Evolutionary conservation across 352 stramenopile genomes (phyloP).

Genomic region (Phytophthora citricola): DNA sequence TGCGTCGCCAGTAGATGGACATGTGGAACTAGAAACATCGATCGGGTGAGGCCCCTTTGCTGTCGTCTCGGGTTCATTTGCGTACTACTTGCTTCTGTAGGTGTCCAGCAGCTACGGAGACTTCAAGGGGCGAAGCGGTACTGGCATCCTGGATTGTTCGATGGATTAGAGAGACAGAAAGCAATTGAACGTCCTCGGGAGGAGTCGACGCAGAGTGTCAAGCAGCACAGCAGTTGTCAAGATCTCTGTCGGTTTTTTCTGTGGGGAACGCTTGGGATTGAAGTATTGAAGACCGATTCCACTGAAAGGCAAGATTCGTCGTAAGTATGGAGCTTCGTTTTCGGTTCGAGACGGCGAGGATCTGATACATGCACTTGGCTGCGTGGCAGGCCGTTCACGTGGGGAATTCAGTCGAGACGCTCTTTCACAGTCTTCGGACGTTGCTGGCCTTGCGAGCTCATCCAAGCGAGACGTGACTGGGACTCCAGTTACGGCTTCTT

Average conservation of each 20-base stretch:
- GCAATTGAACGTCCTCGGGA: constrained; percentile 52
- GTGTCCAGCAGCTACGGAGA: constrained; percentile 6
- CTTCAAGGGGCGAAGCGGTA: constrained; percentile 38
- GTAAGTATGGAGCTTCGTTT: constrained; percentile 57
- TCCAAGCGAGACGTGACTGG: constrained; percentile 15
- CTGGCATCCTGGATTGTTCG: constrained; percentile 12
- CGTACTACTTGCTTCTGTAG: constrained; percentile 8
- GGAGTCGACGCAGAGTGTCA: constrained; percentile 48
- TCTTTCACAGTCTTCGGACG: constrained; percentile 15
- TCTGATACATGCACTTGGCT: background rate
- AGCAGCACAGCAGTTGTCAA: constrained; percentile 49
- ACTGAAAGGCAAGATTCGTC: constrained; percentile 47
- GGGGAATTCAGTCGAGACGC: constrained; percentile 3
- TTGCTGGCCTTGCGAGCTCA: constrained; percentile 33
- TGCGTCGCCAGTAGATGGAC: too few relatives aligned
- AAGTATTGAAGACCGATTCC: constrained; percentile 51
- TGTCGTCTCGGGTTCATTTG: constrained; percentile 13
- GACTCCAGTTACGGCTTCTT: constrained; percentile 19
- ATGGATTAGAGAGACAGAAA: constrained; percentile 24
- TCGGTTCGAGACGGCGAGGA: constrained; percentile 41
- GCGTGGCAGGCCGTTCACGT: constrained; percentile 14
- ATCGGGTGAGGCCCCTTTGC: constrained; percentile 24
- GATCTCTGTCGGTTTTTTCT: constrained; percentile 17
- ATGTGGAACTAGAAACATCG: constrained; percentile 36
- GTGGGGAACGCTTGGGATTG: constrained; percentile 9